These are phyloP conservation scores for Rhinocladiella mackenziei DNA, from an alignment of 2,329 filamentous ascomycete genomes.

Conservation along the genomic window DNA sequence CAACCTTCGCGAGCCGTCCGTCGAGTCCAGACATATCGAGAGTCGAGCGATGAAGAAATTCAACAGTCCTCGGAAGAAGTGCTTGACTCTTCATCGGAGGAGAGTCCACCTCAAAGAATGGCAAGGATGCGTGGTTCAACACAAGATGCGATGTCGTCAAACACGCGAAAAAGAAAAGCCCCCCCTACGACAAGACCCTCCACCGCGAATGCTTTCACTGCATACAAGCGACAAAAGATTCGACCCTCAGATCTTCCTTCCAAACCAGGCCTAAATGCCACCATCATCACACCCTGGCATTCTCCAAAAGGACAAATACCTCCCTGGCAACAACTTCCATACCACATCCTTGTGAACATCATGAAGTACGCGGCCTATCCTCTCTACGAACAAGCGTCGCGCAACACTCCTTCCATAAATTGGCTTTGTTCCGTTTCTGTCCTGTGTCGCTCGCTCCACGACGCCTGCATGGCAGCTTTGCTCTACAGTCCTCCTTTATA, in stretches of 20 bases:
- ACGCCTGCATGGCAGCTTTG: slow-evolving; percentile 68
- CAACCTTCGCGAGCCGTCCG: slow-evolving; percentile 17
- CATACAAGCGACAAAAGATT: slow-evolving; percentile 19
- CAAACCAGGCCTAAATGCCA: neutral
- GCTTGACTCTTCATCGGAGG: slow-evolving; percentile 8
- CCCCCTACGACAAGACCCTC: neutral
- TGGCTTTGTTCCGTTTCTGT: slow-evolving; percentile 65
- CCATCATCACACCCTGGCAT: neutral
- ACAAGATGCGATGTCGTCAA: neutral
- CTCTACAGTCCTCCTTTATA: slow-evolving; percentile 66
- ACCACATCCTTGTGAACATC: slow-evolving; percentile 65
- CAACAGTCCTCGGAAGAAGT: slow-evolving; percentile 4
- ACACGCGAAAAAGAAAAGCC: slow-evolving; percentile 3
- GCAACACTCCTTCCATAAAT: slow-evolving; percentile 43
- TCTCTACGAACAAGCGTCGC: slow-evolving; percentile 48
- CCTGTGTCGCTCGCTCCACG: slow-evolving; percentile 62
- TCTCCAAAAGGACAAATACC: slow-evolving; percentile 39
- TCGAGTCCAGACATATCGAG: slow-evolving; percentile 19
- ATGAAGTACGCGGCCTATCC: slow-evolving; percentile 64
- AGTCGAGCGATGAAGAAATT: slow-evolving; percentile 12
- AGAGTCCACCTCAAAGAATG: slow-evolving; percentile 3
- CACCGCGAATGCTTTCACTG: slow-evolving; percentile 3
- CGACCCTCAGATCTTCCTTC: neutral
- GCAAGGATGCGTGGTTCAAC: slow-evolving; percentile 1
- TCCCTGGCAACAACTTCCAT: slow-evolving; percentile 60